phyloP scores from a whole-genome alignment of 108 stramenopile species.

The Schizochytrium sp. region DNA sequence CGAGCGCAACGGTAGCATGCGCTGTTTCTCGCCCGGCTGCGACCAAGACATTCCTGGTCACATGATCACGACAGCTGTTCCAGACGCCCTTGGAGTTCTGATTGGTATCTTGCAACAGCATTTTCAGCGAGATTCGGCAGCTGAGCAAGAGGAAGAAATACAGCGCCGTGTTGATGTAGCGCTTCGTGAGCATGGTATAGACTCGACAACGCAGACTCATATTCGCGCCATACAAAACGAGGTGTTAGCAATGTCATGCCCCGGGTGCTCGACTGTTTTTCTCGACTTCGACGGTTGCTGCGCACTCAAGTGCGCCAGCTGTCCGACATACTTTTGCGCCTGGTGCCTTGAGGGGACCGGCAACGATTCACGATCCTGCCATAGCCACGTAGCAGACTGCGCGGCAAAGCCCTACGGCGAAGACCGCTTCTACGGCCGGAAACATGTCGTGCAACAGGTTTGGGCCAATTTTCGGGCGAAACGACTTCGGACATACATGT shows the following conservation, averaged over 20 bases:
- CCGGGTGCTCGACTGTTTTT: neutral
- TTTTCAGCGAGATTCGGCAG: neutral
- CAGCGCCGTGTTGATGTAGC: neutral
- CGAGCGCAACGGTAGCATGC: neutral
- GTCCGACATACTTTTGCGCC: neutral
- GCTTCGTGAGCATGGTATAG: neutral
- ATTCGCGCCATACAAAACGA: neutral
- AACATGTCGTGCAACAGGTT: too few species aligned
- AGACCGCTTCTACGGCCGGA: too few species aligned
- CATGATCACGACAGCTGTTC: neutral
- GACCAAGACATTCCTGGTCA: neutral
- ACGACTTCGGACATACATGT: too few species aligned
- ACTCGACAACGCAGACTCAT: neutral
- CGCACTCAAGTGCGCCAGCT: neutral
- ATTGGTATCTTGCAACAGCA: neutral
- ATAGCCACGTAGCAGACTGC: neutral
- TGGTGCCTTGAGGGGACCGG: neutral
- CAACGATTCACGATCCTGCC: neutral
- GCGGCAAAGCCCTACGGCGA: too few species aligned
- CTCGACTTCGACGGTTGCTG: neutral
- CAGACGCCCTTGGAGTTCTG: neutral
- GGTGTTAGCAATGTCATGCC: neutral
- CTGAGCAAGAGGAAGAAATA: neutral
- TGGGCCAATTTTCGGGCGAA: too few species aligned
- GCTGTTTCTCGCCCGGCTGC: neutral